Conservation (phyloP, 108 stramenopile genomes). For the Nitzschia putrida region DNA sequence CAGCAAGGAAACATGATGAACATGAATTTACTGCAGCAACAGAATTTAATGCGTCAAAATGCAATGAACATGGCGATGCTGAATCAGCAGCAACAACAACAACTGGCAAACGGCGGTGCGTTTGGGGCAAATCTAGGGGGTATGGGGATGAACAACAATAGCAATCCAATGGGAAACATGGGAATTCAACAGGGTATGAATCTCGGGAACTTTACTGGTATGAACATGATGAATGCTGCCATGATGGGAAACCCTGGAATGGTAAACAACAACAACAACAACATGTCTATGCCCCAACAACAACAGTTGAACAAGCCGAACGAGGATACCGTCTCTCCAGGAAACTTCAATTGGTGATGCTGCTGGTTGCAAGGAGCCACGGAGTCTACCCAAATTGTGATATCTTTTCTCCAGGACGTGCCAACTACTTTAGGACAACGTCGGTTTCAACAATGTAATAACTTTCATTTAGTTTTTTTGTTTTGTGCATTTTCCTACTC, state of each 20-base stretch:
- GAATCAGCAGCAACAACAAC: conserved; percentile 1
- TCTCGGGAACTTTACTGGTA: neutral
- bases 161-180: neutral
- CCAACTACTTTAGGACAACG: no score
- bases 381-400: no score
- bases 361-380: neutral
- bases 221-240: neutral
- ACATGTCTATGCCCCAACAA: neutral
- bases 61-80: conserved; percentile 19
- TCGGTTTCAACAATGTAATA: no score
- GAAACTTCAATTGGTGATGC: conserved; percentile 8
- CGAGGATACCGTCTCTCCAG: conserved; percentile 2
- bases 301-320: neutral
- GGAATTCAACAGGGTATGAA: conserved; percentile 6
- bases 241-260: neutral
- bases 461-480: no score
- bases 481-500: no score
- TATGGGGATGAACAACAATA: neutral
- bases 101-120: neutral
- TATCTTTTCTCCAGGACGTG: no score
- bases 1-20: conserved; percentile 2
- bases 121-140: no score
- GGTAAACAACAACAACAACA: conserved; percentile 2
- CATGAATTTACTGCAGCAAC: conserved; percentile 27
- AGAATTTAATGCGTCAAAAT: conserved; percentile 1